Evolutionary conservation across 2,329 filamentous ascomycete genomes (phyloP).

Genomic region (Colletotrichum caudatum): DNA sequence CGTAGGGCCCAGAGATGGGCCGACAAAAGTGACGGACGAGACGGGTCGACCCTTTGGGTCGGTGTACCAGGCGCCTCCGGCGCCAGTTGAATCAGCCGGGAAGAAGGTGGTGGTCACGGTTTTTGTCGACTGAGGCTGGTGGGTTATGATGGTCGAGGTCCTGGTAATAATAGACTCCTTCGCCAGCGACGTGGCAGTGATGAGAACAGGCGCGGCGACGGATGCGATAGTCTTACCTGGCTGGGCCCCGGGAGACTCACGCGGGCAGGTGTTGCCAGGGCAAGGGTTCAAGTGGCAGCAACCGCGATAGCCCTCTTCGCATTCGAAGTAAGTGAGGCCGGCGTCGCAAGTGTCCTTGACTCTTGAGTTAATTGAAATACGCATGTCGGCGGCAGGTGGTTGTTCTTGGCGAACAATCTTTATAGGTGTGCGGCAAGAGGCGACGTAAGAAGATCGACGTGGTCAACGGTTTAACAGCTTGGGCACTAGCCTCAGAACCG

Average conservation of each 20-base stretch:
- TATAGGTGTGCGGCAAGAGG: neutral
- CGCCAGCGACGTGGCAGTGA: neutral
- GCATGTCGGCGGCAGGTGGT: constrained; percentile 19
- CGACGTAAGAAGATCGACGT: neutral
- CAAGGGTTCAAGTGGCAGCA: constrained; percentile 63
- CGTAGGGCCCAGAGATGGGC: neutral
- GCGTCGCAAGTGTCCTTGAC: constrained; percentile 3
- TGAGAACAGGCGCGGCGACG: constrained; percentile 31
- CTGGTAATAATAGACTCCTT: neutral
- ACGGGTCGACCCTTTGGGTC: constrained; percentile 6
- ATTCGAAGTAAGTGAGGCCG: constrained; percentile 52
- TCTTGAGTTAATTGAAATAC: constrained; percentile 11
- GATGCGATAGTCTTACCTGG: constrained; percentile 21
- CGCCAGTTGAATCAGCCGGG: neutral
- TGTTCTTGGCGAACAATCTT: neutral
- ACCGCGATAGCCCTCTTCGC: constrained; percentile 52
- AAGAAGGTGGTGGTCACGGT: constrained; percentile 16
- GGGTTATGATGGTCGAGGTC: neutral
- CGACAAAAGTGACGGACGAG: neutral
- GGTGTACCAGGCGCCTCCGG: constrained; percentile 28
- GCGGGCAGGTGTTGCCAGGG: constrained; percentile 48
- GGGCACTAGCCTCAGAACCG: constrained; percentile 1
- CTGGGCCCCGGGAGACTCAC: neutral
- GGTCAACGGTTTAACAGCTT: neutral
- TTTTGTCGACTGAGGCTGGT: neutral